Base-by-base conservation (phyloP, 2,329 filamentous ascomycete species). In the Dactylellina haptotyla region DNA sequence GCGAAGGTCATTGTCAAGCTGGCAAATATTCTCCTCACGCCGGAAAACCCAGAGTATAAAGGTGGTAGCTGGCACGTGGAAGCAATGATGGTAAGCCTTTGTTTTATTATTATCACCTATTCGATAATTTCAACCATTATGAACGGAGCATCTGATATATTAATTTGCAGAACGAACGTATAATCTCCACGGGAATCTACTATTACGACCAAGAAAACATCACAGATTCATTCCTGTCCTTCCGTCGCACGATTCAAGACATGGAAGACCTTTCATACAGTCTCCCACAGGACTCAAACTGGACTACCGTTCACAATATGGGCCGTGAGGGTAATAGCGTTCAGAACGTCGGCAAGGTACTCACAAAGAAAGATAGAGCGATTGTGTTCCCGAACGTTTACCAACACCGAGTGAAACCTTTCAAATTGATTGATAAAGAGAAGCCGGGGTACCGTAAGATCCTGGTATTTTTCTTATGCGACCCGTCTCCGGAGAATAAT, bases 1-100 rank as follows among this genome's bases (percentile, higher is more conserved):
- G 77, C 90, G 2, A 88, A 90, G 75, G 79, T 90, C 26, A 87
- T 90, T 53, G 84, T 89, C 37, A 89, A 89, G 77, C 81, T 90
- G 75, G 83, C 86, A 0, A 85, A 83, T 41, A 85, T 89, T 53
- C 82, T 88, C 43, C 81, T 89, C 0, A 86, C 84, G 0, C 88
- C 88, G 0, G 84, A 86, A 20, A 83, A 86, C 1, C 66, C 57
- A 4, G 18, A 6, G 12, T 89, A 87, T 75, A 79, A 80, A 0
- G 84, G 84, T 14, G 86, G 86, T 0, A 80, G 80, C 0, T 88
- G 86, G 84, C 86, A 87, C 75, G 77, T 86, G 1, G 86, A 87
- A 75, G 85, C 86, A 12, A 81, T 82, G 75, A 76, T 83, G 10
- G 76, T 75, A 75, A 51, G 54, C 32, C 14, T 34, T 34, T n/a